These are phyloP conservation scores for Albugo candida DNA, from an alignment of 352 stramenopile species.

Conservation along the genomic window DNA sequence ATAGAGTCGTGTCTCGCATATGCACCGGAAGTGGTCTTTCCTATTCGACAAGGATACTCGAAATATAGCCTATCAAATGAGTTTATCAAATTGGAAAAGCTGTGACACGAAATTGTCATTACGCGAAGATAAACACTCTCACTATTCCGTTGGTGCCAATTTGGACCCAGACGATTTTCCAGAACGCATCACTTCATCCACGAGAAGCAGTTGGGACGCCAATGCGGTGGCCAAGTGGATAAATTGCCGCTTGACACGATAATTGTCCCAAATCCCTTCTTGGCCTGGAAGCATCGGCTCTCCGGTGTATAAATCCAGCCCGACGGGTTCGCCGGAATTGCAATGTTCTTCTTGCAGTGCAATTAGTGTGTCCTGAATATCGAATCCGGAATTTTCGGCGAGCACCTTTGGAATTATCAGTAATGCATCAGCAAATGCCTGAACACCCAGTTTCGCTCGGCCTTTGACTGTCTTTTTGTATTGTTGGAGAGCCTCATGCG, in stretches of 20 bases:
- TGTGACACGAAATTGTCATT: too few relatives aligned
- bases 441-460: slow-evolving; percentile 93
- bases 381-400: slow-evolving; percentile 71
- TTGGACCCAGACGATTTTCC: slow-evolving; percentile 40
- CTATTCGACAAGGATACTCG: too few relatives aligned
- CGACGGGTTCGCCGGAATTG: slow-evolving; percentile 80
- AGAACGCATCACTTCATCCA: slow-evolving; percentile 98
- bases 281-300: slow-evolving; percentile 92
- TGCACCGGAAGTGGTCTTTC: too few relatives aligned
- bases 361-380: slow-evolving; percentile 92
- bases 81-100: too few relatives aligned
- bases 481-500: slow-evolving; percentile 73
- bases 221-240: slow-evolving; percentile 96
- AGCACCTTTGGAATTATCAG: slow-evolving; percentile 97
- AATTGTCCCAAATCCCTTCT: slow-evolving; percentile 97
- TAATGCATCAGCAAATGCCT: slow-evolving; percentile 94
- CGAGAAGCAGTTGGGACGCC: slow-evolving; percentile 95
- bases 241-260: slow-evolving; percentile 97
- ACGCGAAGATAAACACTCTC: too few relatives aligned
- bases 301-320: slow-evolving; percentile 91
- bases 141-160: too few relatives aligned
- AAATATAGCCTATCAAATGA: too few relatives aligned
- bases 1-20: too few relatives aligned
- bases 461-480: slow-evolving; percentile 83
- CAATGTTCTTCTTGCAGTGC: slow-evolving; percentile 90